Evolutionary conservation across 2,329 filamentous ascomycete genomes (phyloP).

Genomic region (Pezicula radicicola): DNA sequence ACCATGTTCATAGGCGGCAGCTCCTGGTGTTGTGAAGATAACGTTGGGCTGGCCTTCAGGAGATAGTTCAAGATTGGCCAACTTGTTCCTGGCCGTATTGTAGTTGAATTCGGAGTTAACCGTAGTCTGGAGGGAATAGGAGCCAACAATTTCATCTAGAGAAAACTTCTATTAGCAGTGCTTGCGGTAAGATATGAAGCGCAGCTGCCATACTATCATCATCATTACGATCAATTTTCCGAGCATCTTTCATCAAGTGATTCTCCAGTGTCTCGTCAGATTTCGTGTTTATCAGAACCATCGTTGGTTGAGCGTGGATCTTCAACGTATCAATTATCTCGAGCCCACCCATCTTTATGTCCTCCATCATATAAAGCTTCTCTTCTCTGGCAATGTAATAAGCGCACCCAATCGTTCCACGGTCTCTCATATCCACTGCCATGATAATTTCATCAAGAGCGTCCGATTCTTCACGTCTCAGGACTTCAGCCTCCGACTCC

Average conservation of each 20-base stretch:
- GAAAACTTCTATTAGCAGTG: neutral
- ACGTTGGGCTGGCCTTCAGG: conserved; percentile 45
- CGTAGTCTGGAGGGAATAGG: conserved; percentile 60
- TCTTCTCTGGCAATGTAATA: conserved; percentile 74
- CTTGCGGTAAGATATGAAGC: neutral
- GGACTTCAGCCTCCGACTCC: conserved; percentile 28
- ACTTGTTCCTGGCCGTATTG: conserved; percentile 61
- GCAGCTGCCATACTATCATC: conserved; percentile 18
- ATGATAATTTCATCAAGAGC: conserved; percentile 69
- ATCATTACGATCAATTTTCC: conserved; percentile 18
- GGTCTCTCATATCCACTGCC: conserved; percentile 73
- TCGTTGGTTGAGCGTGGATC: conserved; percentile 51
- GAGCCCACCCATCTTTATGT: conserved; percentile 66
- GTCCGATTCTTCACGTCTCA: conserved; percentile 41
- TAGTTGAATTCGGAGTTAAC: conserved; percentile 72
- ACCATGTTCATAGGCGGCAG: conserved; percentile 33
- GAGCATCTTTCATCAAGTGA: conserved; percentile 26
- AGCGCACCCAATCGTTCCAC: conserved; percentile 73
- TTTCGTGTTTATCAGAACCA: conserved; percentile 42
- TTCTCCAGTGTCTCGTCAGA: conserved; percentile 29
- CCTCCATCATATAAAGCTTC: conserved; percentile 72
- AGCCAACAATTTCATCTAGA: conserved; percentile 34
- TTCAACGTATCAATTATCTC: conserved; percentile 64
- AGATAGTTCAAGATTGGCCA: conserved; percentile 50
- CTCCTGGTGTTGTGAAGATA: conserved; percentile 61